Conservation (phyloP, 345 rosid species). For the Pugionium dolabratum region DNA sequence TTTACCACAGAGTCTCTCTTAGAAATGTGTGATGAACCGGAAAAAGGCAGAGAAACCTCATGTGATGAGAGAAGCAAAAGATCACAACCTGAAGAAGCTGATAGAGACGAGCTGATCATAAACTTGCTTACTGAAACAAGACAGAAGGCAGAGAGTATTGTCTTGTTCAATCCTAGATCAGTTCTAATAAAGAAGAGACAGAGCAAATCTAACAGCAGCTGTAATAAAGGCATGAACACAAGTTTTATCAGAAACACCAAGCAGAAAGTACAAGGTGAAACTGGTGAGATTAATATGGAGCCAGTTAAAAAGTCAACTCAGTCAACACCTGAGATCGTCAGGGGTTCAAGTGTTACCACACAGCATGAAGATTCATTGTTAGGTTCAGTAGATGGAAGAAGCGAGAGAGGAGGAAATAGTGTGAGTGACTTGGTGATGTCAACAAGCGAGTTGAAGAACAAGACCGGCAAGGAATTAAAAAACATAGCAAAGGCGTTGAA, state of each 20-base stretch:
- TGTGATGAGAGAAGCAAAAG: slow-evolving; percentile 35
- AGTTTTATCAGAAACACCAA: slow-evolving; percentile 33
- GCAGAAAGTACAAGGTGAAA: slow-evolving; percentile 41
- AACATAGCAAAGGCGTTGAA: slow-evolving; percentile 55
- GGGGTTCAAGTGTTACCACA: slow-evolving; percentile 30
- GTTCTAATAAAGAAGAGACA: slow-evolving; percentile 37
- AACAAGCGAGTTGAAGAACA: slow-evolving; percentile 39
- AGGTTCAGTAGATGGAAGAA: slow-evolving; percentile 17
- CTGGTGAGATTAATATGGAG: slow-evolving; percentile 21
- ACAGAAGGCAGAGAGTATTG: slow-evolving; percentile 38
- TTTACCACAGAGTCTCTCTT: slow-evolving; percentile 46
- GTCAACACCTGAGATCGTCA: slow-evolving; percentile 28
- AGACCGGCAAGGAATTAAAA: slow-evolving; percentile 53
- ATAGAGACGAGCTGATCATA: slow-evolving; percentile 34
- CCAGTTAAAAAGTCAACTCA: slow-evolving; percentile 13
- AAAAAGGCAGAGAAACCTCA: slow-evolving; percentile 29
- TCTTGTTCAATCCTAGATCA: slow-evolving; percentile 34
- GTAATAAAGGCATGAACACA: slow-evolving; percentile 29
- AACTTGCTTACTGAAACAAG: slow-evolving; percentile 36
- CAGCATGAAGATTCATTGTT: slow-evolving; percentile 34
- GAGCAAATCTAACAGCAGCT: slow-evolving; percentile 24
- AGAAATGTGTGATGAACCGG: slow-evolving; percentile 44
- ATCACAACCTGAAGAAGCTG: slow-evolving; percentile 29
- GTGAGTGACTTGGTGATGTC: slow-evolving; percentile 34
- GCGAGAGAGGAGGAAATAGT: slow-evolving; percentile 28